phyloP scores from a whole-genome alignment of 257 asterid genomes.

The Solanum chiquidenum region DNA sequence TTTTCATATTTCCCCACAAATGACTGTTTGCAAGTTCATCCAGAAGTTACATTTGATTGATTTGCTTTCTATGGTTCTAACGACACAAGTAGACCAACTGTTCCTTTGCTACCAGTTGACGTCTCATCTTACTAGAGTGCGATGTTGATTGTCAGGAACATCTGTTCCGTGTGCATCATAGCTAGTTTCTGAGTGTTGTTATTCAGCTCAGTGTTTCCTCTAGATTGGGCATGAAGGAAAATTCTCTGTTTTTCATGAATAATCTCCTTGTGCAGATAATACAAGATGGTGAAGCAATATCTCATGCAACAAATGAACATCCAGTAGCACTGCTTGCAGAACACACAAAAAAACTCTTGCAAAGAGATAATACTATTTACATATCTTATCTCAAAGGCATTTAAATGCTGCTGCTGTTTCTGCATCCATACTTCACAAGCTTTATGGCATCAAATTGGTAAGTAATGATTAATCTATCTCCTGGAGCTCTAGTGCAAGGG shows the following conservation, averaged over 20 bases:
- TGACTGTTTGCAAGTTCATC: neutral
- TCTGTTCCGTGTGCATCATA: neutral
- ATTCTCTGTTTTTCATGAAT: conserved; percentile 10
- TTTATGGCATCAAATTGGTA: conserved; percentile 78
- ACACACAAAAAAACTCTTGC: conserved; percentile 50
- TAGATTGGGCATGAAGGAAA: neutral
- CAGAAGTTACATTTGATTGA: neutral
- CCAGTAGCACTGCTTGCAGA: conserved; percentile 83
- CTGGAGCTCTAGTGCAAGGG: neutral
- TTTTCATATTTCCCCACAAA: neutral
- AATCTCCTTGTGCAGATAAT: conserved; percentile 36
- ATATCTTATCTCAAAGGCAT: conserved; percentile 59
- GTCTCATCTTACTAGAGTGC: neutral
- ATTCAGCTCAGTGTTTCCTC: neutral
- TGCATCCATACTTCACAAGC: conserved; percentile 83
- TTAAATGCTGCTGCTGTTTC: conserved; percentile 69
- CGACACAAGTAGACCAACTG: neutral
- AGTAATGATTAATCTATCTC: conserved; percentile 1
- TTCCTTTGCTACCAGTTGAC: neutral
- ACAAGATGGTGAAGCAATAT: conserved; percentile 67
- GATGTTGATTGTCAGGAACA: neutral
- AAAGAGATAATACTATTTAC: conserved; percentile 43
- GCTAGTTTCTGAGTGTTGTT: neutral
- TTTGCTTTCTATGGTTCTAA: neutral
- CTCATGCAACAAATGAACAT: conserved; percentile 66